Conservation (phyloP, 441 rosid species). For the Hura crepitans region DNA sequence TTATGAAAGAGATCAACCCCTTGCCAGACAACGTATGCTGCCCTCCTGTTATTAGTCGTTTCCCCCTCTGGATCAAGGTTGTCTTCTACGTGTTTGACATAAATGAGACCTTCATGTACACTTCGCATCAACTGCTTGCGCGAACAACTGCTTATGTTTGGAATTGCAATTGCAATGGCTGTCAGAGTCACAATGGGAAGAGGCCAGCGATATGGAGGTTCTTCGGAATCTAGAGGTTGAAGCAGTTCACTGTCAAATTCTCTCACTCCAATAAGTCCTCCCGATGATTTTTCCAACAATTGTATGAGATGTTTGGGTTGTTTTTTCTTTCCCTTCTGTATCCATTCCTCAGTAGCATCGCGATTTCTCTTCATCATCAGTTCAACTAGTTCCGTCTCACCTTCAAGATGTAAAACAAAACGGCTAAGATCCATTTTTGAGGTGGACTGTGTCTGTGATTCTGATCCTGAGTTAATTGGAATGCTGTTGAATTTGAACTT, state of each 20-base stretch:
- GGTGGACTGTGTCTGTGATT: slow-evolving; percentile 25
- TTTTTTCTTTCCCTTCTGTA: slow-evolving; percentile 44
- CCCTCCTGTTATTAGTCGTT: slow-evolving; percentile 38
- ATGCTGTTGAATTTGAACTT: slow-evolving; percentile 26
- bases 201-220: slow-evolving; percentile 71
- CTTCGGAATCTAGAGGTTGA: slow-evolving; percentile 40
- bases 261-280: slow-evolving; percentile 55
- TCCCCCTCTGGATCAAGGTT: slow-evolving; percentile 34
- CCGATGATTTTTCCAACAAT: slow-evolving; percentile 51
- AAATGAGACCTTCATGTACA: slow-evolving; percentile 58
- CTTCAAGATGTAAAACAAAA: slow-evolving; percentile 78
- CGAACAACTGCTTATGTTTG: slow-evolving; percentile 30
- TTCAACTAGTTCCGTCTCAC: slow-evolving; percentile 58
- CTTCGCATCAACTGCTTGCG: slow-evolving; percentile 40
- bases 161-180: slow-evolving; percentile 60
- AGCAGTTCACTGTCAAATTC: slow-evolving; percentile 55
- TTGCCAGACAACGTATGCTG: slow-evolving; percentile 58
- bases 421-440: slow-evolving; percentile 48
- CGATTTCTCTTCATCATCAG: slow-evolving; percentile 55
- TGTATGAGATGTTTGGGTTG: slow-evolving; percentile 59
- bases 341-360: slow-evolving; percentile 55
- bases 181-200: slow-evolving; percentile 75
- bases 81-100: slow-evolving; percentile 51
- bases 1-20: slow-evolving; percentile 63
- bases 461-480: slow-evolving; percentile 28